Evolutionary conservation across 257 asterid genomes (phyloP).

Genomic region (Dorcoceras hygrometricum): DNA sequence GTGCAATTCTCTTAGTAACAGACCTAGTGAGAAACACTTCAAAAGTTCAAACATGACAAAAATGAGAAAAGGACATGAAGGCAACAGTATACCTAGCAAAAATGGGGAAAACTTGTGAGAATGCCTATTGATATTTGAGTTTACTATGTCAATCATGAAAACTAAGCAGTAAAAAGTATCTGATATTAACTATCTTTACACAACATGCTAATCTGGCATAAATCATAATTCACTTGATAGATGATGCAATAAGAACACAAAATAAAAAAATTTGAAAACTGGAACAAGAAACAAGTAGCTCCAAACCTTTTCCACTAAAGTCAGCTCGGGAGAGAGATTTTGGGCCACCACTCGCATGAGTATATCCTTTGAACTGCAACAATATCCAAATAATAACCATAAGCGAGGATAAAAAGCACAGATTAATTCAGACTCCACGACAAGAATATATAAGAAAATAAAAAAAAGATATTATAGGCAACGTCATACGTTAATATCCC

Average conservation of each 20-base stretch:
- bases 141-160: background rate
- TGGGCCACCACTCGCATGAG: conserved; percentile 90
- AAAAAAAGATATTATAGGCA: conserved; percentile 16
- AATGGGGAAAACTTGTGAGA: background rate
- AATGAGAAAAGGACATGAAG: background rate
- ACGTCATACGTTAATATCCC: conserved; percentile 85
- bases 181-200: conserved; percentile 11
- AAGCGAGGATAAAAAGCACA: conserved; percentile 18
- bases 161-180: conserved; percentile 15
- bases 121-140: background rate
- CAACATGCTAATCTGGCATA: background rate
- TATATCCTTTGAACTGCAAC: conserved; percentile 78
- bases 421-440: background rate
- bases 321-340: conserved; percentile 85
- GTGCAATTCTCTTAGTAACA: background rate
- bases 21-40: background rate
- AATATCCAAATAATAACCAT: conserved; percentile 30
- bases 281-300: conserved; percentile 24
- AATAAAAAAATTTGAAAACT: conserved; percentile 8
- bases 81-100: conserved; percentile 16
- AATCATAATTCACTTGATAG: conserved; percentile 7
- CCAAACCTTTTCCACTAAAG: conserved; percentile 81
- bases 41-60: background rate
- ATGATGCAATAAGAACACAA: background rate
- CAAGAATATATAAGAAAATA: conserved; percentile 3